A percentile compares a stretch with the other conserved stretches of the same genome.
These are phyloP conservation scores for Ophiognomonia clavigignenti-juglandacearum DNA, from an alignment of 2,329 filamentous ascomycete species.

Conservation along the genomic window DNA sequence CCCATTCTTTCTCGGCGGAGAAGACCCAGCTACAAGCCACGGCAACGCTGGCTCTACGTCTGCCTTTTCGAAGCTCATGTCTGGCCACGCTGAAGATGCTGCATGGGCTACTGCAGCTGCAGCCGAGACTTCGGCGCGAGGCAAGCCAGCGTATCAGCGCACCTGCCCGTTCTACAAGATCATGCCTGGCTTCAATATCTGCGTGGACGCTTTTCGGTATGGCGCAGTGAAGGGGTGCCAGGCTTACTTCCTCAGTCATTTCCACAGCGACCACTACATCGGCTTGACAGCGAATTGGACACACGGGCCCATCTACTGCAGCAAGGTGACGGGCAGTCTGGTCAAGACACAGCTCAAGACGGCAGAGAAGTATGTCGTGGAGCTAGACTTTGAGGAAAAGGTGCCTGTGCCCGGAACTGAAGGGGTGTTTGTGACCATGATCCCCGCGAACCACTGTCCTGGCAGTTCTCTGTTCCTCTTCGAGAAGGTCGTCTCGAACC, in stretches of 20 bases:
- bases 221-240: conserved; percentile 87
- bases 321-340: conserved; percentile 83
- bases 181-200: conserved; percentile 85
- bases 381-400: conserved; percentile 77
- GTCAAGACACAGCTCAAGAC: conserved; percentile 83
- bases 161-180: conserved; percentile 99
- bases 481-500: conserved; percentile 61
- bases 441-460: conserved; percentile 93
- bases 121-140: conserved; percentile 69
- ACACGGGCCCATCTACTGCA: conserved; percentile 96
- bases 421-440: conserved; percentile 87
- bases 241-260: conserved; percentile 95
- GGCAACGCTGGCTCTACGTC: conserved; percentile 44
- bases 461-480: conserved; percentile 93
- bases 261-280: conserved; percentile 96
- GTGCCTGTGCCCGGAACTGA: conserved; percentile 76
- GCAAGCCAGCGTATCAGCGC: conserved; percentile 80
- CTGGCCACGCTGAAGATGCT: conserved; percentile 79
- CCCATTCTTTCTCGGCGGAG: conserved; percentile 58
- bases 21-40: conserved; percentile 15
- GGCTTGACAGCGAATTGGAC: conserved; percentile 83
- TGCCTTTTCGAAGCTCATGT: conserved; percentile 92
- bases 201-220: conserved; percentile 94
- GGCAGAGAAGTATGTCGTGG: conserved; percentile 77
- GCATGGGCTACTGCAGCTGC: conserved; percentile 88